phyloP scores from a whole-genome alignment of 1,139 yeast genomes.

The Arxiozyma bovina region DNA sequence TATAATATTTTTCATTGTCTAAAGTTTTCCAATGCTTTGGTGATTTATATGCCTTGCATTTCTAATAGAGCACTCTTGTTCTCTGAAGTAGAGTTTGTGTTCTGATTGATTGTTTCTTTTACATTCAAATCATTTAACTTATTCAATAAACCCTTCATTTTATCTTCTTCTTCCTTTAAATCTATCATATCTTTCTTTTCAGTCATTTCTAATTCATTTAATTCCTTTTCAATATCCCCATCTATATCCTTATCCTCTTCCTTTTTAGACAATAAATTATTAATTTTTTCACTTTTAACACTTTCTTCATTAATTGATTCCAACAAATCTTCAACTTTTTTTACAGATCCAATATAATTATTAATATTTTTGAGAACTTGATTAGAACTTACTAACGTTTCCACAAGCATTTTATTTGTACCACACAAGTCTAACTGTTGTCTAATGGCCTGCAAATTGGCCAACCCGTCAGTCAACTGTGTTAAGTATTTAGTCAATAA shows the following conservation, averaged over 20 bases:
- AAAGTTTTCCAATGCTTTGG: background rate
- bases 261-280: slow-evolving; percentile 30
- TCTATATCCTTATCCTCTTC: slow-evolving; percentile 33
- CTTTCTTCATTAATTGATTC: slow-evolving; percentile 39
- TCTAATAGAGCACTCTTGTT: background rate
- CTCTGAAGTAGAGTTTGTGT: background rate
- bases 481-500: slow-evolving; percentile 31
- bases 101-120: background rate
- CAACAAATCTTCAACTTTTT: slow-evolving; percentile 35
- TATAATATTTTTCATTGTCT: background rate
- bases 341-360: slow-evolving; percentile 31
- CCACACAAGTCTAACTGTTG: slow-evolving; percentile 43
- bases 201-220: slow-evolving; percentile 2
- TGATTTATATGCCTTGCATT: background rate
- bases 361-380: slow-evolving; percentile 27
- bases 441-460: slow-evolving; percentile 36
- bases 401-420: slow-evolving; percentile 35
- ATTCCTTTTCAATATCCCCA: slow-evolving; percentile 25
- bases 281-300: slow-evolving; percentile 32
- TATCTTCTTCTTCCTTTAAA: background rate
- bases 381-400: slow-evolving; percentile 35
- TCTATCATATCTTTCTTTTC: background rate
- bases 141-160: background rate
- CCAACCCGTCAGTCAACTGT: slow-evolving; percentile 31
- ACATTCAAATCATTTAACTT: slow-evolving; percentile 2